Evolutionary conservation across 129 eudicot species (phyloP).

Genomic region (Centella asiatica): DNA sequence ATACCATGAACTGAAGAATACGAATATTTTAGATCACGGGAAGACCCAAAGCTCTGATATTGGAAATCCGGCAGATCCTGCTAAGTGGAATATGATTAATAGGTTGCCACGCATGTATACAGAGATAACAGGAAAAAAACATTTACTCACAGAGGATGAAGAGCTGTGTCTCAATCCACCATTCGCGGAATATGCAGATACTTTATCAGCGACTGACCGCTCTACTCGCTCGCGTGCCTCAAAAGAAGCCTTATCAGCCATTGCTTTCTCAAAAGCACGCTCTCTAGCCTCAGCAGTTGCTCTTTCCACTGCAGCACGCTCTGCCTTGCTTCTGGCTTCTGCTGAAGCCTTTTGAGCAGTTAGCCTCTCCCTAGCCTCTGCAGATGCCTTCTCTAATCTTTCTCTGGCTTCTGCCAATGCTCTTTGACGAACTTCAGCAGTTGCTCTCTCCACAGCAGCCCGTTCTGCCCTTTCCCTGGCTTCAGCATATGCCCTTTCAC

Average conservation of each 20-base stretch:
- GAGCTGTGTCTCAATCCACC: constrained; percentile 56
- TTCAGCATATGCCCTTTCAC: constrained; percentile 72
- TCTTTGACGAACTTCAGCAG: constrained; percentile 79
- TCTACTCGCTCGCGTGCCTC: constrained; percentile 29
- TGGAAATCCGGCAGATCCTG: constrained; percentile 36
- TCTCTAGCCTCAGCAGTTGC: constrained; percentile 67
- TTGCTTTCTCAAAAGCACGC: constrained; percentile 48
- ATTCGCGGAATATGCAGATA: constrained; percentile 28
- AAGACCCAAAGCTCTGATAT: constrained; percentile 29
- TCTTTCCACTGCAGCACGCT: constrained; percentile 66
- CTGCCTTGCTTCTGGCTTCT: constrained; percentile 80
- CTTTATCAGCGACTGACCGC: constrained; percentile 56
- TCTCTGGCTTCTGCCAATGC: constrained; percentile 84
- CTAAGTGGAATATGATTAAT: constrained; percentile 20
- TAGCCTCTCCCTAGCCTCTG: constrained; percentile 65
- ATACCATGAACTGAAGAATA: constrained; percentile 47
- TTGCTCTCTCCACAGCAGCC: constrained; percentile 69
- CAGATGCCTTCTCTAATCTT: constrained; percentile 81
- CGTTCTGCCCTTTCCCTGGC: constrained; percentile 65
- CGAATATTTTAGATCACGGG: constrained; percentile 37
- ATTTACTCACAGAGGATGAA: constrained; percentile 52
- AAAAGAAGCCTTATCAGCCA: constrained; percentile 30
- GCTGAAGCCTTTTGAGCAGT: constrained; percentile 37
- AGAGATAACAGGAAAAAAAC: constrained; percentile 7
- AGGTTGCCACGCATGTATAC: constrained; percentile 3